phyloP scores from a whole-genome alignment of 768 basidiomycete genomes.

The Lactarius evosmus region DNA sequence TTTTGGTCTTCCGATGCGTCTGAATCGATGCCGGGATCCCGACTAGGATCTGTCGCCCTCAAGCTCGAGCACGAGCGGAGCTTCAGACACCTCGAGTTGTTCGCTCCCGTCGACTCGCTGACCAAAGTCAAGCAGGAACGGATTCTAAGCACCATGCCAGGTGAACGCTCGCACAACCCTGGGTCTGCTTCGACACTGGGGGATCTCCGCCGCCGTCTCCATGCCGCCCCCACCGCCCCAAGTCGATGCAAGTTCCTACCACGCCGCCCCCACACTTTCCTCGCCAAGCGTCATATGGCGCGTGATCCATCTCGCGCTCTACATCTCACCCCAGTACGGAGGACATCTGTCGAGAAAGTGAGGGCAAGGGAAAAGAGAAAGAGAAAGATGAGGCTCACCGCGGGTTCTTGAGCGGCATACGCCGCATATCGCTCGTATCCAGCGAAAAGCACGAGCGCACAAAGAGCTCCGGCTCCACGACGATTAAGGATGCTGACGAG shows the following conservation, averaged over 20 bases:
- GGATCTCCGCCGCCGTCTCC: constrained; percentile 30
- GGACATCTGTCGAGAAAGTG: constrained; percentile 10
- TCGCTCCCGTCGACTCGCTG: constrained; percentile 30
- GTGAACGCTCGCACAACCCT: constrained; percentile 27
- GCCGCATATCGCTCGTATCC: too few relatives aligned
- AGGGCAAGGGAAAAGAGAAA: constrained; percentile 29
- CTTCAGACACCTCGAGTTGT: constrained; percentile 33
- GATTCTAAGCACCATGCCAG: constrained; percentile 15
- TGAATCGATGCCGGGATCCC: constrained; percentile 43
- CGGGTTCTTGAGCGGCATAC: constrained; percentile 21
- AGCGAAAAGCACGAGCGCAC: too few relatives aligned
- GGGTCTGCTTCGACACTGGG: constrained; percentile 30
- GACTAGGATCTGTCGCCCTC: constrained; percentile 36
- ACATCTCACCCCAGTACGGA: constrained; percentile 23
- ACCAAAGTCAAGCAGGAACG: constrained; percentile 30
- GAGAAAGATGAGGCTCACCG: too few relatives aligned
- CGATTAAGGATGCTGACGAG: too few relatives aligned
- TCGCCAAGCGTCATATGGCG: constrained; percentile 34
- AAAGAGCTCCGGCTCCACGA: too few relatives aligned
- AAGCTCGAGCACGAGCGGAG: constrained; percentile 36
- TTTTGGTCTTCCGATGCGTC: constrained; percentile 42
- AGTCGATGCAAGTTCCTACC: constrained; percentile 43
- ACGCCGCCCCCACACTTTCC: constrained; percentile 22
- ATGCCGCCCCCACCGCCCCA: constrained; percentile 37
- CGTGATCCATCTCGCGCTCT: constrained; percentile 23